Percentiles rank a stretch among this genome's conserved stretches.
phyloP scores from a whole-genome alignment of 2,329 filamentous ascomycete genomes.

The Aplosporella prunicola region DNA sequence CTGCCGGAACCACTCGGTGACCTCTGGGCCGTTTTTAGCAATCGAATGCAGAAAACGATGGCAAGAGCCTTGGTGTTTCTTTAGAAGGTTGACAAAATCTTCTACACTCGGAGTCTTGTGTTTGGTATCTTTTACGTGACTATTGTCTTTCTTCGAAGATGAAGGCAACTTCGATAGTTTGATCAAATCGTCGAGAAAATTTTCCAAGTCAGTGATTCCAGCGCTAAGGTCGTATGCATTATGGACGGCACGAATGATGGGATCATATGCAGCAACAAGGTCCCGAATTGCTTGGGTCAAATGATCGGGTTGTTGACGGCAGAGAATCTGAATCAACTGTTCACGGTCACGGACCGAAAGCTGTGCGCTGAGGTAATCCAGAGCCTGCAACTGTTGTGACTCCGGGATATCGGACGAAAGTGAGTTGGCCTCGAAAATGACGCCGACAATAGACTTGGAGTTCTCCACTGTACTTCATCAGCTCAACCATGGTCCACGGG shows the following conservation, averaged over 20 bases:
- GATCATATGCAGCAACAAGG: constrained; percentile 58
- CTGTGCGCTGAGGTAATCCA: constrained; percentile 62
- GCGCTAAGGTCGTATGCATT: constrained; percentile 61
- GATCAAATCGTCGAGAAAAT: constrained; percentile 63
- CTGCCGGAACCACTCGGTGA: constrained; percentile 50
- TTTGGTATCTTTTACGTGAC: constrained; percentile 11
- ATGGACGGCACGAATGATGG: constrained; percentile 63
- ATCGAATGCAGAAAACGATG: constrained; percentile 66
- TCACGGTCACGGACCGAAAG: constrained; percentile 66
- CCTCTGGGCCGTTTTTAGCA: constrained; percentile 56
- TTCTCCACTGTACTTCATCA: constrained; percentile 22
- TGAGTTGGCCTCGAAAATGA: constrained; percentile 49
- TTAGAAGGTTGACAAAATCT: constrained; percentile 60
- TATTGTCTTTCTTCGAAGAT: constrained; percentile 23
- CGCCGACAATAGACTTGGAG: constrained; percentile 53
- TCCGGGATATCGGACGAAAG: constrained; percentile 44
- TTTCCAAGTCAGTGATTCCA: constrained; percentile 57
- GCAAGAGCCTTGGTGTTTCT: constrained; percentile 51
- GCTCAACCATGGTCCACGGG: no score
- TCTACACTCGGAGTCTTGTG: constrained; percentile 48
- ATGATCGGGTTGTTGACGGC: constrained; percentile 59
- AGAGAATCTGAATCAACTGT: constrained; percentile 56
- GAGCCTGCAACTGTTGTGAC: constrained; percentile 52
- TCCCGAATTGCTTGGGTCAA: constrained; percentile 61
- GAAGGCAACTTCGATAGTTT: constrained; percentile 37